Base-by-base conservation (phyloP, 306 rosid species). In the Quercus parvula region DNA sequence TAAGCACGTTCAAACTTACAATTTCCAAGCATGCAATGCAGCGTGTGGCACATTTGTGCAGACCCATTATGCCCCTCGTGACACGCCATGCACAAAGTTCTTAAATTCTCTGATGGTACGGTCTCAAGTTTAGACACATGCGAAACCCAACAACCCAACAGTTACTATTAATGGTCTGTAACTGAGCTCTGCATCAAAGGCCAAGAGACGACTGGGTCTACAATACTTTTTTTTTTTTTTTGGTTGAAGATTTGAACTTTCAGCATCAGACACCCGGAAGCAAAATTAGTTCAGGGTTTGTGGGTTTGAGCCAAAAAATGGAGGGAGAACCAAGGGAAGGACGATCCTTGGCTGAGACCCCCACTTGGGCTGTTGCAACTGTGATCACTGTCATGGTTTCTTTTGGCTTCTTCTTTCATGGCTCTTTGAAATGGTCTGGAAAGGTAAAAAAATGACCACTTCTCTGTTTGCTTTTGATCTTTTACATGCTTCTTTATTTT, bases 291-390 rank as follows among this genome's bases (percentile, higher is more conserved):
- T 78, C 81, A 30, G 57, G 74, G 64, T 1, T 76, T 22, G 20
- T 59, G n/a, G 64, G 67, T 80, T 77, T 78, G 77, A 80, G 83
- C 35, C 52, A 51, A 12, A 41, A 73, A 67, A 91, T 94, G 97
- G 85, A 20, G 82, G 82, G 66, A 66, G 82, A 77, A 62, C 68
- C 44, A 7, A 80, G 78, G 20, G 87, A 88, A 54, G 96, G 90
- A 72, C 84, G 95, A 83, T 91, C 97, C 75, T 88, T 92, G 88
- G 74, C 79, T 19, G 91, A 88, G 71, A 91, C 95, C 83, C 98
- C 99, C 24, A 85, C 95, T 41, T 95, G 97, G 93, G 91, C 98
- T 22, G 91, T 95, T 31, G 93, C 99, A 64, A 86, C 92, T 70
- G 99, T 95, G 1, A 81, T 91, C 80, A 77, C 89, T 81, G 76